Conservation (phyloP, 129 eudicot genomes). For the Saposhnikovia divaricata region DNA sequence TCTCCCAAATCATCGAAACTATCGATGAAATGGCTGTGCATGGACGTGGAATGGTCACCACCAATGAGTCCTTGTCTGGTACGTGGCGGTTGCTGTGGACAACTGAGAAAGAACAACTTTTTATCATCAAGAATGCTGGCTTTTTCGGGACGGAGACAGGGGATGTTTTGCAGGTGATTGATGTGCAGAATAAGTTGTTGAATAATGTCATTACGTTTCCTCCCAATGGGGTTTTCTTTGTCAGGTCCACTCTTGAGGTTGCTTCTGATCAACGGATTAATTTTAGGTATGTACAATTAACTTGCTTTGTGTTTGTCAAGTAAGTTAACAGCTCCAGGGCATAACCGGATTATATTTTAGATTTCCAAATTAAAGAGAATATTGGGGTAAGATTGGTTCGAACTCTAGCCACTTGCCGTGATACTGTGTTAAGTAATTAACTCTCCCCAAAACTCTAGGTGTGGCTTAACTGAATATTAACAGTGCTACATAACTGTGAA, state of each 20-base stretch:
- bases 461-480: no score
- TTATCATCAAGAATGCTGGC: constrained; percentile 56
- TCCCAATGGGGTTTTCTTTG: constrained; percentile 87
- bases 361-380: not conserved
- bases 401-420: no score
- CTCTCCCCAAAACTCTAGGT: not conserved
- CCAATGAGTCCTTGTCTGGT: constrained; percentile 53
- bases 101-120: constrained; percentile 88
- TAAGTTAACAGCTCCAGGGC: no score
- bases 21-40: constrained; percentile 46
- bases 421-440: no score
- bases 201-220: constrained; percentile 91
- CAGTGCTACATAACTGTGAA: no score
- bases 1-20: constrained; percentile 51
- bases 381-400: not conserved
- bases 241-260: constrained; percentile 60
- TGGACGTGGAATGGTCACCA: constrained; percentile 56
- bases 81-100: constrained; percentile 96
- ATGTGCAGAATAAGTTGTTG: constrained; percentile 48
- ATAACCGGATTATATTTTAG: not conserved
- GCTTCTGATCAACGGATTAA: constrained; percentile 73
- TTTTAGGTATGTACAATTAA: constrained; percentile 45
- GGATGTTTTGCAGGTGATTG: constrained; percentile 89
- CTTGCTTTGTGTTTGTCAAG: not conserved
- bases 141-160: constrained; percentile 72